Evolutionary conservation across 1,139 yeast species (phyloP), one percentile per base, ranked within the genome.

Genomic region (Arxiozyma telluris): DNA sequence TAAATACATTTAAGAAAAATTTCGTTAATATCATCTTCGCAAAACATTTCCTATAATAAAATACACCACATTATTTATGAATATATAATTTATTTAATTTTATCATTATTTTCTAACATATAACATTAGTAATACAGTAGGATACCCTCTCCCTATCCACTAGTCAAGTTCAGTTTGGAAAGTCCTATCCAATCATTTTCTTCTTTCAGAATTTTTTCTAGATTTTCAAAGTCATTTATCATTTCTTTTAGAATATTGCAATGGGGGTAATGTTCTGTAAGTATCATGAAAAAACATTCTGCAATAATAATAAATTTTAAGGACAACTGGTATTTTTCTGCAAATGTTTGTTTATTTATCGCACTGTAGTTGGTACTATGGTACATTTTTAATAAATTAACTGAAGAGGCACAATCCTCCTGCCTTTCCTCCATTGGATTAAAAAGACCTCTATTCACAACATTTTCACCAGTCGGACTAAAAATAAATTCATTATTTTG

Each of bases 271-370:
- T 58, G 57, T 47, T 65, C 65, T 41, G 56, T 58, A 4, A 64
- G 59, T 47, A 57, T 54, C 30, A 54, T 58, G 50, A 64, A 65
- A 22, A 66, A 63, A 53, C 67, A 64, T 52, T 60, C 61, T 1
- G 67, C 67, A 45, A 66, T 62, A 2, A 58, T 56, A 20, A 65
- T 54, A 47, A 62, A 66, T 50, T 66, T 67, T 22, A 59, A 62
- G 1, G 69, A 64, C n/a, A 67, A 53, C 34, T 66, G 68, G 49
- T 67, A 66, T 34, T 65, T 63, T 43, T 61, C 63, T 20, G 63
- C 60, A 54, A 67, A 67, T 17, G 66, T 64, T 55, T 66, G 68
- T 46, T 58, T 61, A 20, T 38, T 45, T 30, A 27, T 47, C n/a
- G 8, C 17, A 15, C 20, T 23, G 17, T 34, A 15, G 17, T 27